These are phyloP conservation scores for Setaria italica DNA, from an alignment of 202 grass and related monocot genomes.

Conservation along the genomic window DNA sequence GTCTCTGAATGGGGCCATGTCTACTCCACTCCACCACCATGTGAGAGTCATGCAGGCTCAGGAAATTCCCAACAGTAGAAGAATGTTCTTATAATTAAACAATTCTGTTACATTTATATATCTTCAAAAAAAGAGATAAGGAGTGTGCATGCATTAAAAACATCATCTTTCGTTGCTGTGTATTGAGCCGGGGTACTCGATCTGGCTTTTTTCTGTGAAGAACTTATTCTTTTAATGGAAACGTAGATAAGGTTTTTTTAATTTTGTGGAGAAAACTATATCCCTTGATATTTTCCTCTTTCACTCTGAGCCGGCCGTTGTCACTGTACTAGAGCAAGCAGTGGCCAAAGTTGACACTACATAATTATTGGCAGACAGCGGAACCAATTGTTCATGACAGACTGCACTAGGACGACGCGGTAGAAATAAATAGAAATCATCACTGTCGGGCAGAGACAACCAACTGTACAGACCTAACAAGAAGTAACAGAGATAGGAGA, in stretches of 20 bases:
- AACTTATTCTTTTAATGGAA: too few relatives aligned
- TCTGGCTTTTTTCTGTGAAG: too few relatives aligned
- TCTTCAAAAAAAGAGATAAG: too few relatives aligned
- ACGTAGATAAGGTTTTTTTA: too few relatives aligned
- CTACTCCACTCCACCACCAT: conserved; percentile 31
- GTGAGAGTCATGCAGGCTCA: neutral
- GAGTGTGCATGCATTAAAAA: neutral
- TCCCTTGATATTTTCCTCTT: neutral
- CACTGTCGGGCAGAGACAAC: neutral
- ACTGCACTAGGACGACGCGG: neutral
- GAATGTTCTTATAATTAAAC: neutral
- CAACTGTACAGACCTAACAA: neutral
- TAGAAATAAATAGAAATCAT: neutral
- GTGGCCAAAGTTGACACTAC: neutral
- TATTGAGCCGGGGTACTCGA: too few relatives aligned
- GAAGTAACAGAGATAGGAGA: neutral
- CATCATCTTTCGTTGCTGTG: too few relatives aligned
- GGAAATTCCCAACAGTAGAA: neutral
- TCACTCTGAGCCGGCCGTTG: neutral
- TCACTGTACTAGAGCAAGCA: neutral
- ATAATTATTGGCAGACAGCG: neutral
- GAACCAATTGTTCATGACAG: neutral
- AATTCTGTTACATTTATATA: neutral
- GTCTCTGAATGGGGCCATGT: conserved; percentile 20
- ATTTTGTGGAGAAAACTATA: too few relatives aligned